These are phyloP conservation scores for Strobilomyces echinocephalus DNA, from an alignment of 768 basidiomycete species.

Conservation along the genomic window DNA sequence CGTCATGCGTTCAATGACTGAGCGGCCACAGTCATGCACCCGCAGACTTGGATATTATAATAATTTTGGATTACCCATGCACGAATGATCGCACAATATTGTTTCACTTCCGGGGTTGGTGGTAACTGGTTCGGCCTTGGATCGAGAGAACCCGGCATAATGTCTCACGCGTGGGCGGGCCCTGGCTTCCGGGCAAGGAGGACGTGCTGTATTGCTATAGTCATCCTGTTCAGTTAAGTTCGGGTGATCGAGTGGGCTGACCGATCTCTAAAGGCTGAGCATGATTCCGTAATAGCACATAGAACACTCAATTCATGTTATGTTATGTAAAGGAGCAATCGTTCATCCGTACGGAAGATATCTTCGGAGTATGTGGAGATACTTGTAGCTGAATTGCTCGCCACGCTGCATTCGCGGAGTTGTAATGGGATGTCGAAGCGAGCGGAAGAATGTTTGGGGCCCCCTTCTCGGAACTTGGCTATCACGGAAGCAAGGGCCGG, in stretches of 20 bases:
- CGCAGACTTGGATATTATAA: slow-evolving; percentile 21
- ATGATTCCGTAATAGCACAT: background rate
- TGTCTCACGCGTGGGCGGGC: slow-evolving; percentile 2
- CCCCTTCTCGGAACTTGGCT: slow-evolving; percentile 2
- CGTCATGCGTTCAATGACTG: background rate
- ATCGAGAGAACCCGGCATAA: slow-evolving; percentile 5
- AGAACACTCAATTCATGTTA: slow-evolving; percentile 3
- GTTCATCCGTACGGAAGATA: background rate
- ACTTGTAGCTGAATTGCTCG: slow-evolving; percentile 1
- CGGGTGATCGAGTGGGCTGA: slow-evolving; percentile 15
- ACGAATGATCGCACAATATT: slow-evolving; percentile 2
- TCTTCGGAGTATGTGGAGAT: slow-evolving; percentile 2
- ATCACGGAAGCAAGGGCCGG: slow-evolving; percentile 9
- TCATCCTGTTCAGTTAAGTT: background rate
- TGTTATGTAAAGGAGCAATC: slow-evolving; percentile 17
- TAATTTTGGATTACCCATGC: slow-evolving; percentile 18
- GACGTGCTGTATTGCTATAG: slow-evolving; percentile 2
- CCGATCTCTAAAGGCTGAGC: slow-evolving; percentile 1
- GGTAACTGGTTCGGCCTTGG: background rate
- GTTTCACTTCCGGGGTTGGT: slow-evolving; percentile 24
- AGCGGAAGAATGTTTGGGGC: background rate
- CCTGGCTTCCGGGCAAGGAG: background rate
- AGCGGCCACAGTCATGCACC: background rate
- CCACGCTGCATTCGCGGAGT: slow-evolving; percentile 33
- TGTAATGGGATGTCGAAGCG: slow-evolving; percentile 11